These are phyloP conservation scores for Coemansia sp. DNA, from an alignment of 192 early-diverging fungal species.

Conservation along the genomic window DNA sequence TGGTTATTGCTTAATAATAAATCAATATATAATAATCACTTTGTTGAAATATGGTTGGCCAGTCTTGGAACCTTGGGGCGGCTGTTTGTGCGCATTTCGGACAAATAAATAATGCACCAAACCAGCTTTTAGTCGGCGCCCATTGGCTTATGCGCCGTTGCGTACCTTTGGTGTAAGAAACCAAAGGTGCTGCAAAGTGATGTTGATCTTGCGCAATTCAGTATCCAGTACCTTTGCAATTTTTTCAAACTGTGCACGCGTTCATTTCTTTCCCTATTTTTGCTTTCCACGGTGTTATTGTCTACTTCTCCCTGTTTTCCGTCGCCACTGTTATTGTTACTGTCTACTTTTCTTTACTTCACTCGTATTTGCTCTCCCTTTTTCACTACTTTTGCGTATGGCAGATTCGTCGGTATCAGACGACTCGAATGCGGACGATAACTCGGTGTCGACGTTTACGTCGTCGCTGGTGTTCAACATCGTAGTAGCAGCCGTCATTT, in stretches of 20 bases:
- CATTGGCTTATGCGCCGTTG: not conserved
- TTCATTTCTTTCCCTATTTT: constrained; percentile 8
- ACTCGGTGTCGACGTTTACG: constrained; percentile 63
- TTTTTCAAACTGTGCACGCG: not conserved
- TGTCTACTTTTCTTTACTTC: not conserved
- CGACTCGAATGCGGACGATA: constrained; percentile 21
- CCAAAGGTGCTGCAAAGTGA: not conserved
- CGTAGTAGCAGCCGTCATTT: constrained; percentile 56
- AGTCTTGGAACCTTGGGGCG: not conserved
- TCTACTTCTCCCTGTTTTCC: not conserved
- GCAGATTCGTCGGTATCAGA: not conserved
- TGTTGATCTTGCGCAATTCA: not conserved
- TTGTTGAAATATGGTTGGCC: not conserved
- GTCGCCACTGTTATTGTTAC: not conserved
- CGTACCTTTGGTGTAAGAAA: not conserved
- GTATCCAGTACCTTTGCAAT: too few relatives aligned
- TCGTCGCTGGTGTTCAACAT: constrained; percentile 74
- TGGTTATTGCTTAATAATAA: too few relatives aligned
- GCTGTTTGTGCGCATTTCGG: not conserved
- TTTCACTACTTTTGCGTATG: not conserved
- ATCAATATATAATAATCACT: too few relatives aligned
- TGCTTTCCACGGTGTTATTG: not conserved
- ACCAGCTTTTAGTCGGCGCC: not conserved
- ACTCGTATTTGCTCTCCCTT: not conserved
- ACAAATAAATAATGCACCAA: not conserved